phyloP scores from a whole-genome alignment of 2,329 filamentous ascomycete genomes.

The Sporothrix schenckii region DNA sequence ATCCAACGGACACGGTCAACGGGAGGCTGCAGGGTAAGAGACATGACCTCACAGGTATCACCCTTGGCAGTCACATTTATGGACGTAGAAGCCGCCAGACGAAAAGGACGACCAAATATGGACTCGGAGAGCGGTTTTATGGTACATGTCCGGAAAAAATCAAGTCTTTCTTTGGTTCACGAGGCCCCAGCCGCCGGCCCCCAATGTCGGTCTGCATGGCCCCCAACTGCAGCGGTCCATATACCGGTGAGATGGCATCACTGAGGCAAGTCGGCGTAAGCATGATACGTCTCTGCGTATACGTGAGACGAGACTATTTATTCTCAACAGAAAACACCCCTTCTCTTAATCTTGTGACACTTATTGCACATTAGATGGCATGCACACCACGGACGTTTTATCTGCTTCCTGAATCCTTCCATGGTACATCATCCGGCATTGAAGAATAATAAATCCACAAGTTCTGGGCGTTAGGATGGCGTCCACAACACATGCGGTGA shows the following conservation, averaged over 20 bases:
- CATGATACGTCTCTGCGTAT: too few relatives aligned
- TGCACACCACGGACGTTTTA: too few relatives aligned
- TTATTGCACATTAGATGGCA: too few relatives aligned
- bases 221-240: background rate
- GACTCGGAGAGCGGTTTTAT: background rate
- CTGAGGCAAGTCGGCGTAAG: background rate
- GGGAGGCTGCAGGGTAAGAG: slow-evolving; percentile 5
- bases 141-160: background rate
- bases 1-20: slow-evolving; percentile 2
- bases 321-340: too few relatives aligned
- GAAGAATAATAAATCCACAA: too few relatives aligned
- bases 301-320: too few relatives aligned
- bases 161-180: background rate
- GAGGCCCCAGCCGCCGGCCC: background rate
- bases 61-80: background rate
- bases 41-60: background rate
- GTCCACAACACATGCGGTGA: too few relatives aligned
- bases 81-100: too few relatives aligned
- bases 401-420: too few relatives aligned
- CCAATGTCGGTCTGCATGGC: background rate
- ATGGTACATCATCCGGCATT: too few relatives aligned
- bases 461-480: too few relatives aligned
- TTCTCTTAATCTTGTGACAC: too few relatives aligned
- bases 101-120: background rate
- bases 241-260: background rate